Conservation (phyloP, 305 asterid species). For the Fraxinus velutina region DNA sequence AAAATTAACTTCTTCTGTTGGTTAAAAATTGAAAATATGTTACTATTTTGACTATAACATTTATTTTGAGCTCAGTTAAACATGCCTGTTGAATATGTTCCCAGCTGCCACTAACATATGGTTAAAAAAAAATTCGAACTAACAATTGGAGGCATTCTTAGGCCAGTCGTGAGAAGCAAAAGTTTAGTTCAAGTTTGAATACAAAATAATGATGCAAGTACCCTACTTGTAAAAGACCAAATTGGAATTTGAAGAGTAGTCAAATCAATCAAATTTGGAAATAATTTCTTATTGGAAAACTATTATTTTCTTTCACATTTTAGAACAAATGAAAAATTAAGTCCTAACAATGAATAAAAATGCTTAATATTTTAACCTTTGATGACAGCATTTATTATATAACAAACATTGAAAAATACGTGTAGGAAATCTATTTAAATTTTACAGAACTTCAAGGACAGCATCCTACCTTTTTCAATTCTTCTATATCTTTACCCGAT, state of each 20-base stretch:
- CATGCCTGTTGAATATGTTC: neutral
- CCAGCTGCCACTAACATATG: neutral
- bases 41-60: neutral
- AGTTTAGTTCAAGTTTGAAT: neutral
- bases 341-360: neutral
- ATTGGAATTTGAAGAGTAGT: neutral
- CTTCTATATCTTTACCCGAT: constrained; percentile 73
- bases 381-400: neutral
- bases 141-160: neutral
- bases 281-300: neutral
- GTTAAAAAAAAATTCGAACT: neutral
- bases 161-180: neutral
- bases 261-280: neutral
- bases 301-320: neutral
- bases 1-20: neutral
- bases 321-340: neutral
- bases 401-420: neutral
- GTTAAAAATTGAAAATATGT: neutral
- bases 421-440: neutral
- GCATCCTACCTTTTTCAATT: constrained; percentile 56
- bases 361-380: neutral
- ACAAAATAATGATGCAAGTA: neutral
- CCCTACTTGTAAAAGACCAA: neutral
- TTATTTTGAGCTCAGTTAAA: neutral
- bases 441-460: neutral